Percentiles rank a stretch among this genome's conserved stretches.
Conservation (phyloP, 352 stramenopile genomes). For the Globisporangium nunn region DNA sequence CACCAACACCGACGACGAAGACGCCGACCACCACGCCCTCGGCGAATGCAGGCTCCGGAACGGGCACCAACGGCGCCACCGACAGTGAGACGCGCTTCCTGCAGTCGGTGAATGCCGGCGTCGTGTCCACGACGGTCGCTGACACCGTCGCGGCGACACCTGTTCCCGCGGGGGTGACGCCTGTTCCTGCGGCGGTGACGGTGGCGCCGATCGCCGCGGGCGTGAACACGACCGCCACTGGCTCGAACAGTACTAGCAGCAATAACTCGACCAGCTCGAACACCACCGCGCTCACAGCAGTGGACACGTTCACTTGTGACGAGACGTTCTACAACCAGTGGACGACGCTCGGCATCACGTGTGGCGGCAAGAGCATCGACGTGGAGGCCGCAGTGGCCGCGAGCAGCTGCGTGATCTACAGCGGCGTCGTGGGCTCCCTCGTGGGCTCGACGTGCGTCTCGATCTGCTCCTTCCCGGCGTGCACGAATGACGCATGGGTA, state of each 20-base stretch:
- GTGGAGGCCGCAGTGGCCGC: slow-evolving; percentile 41
- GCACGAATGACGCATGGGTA: slow-evolving; percentile 44
- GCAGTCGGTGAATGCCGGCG: slow-evolving; percentile 1
- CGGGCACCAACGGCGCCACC: slow-evolving; percentile 1
- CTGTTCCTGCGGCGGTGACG: slow-evolving; percentile 2
- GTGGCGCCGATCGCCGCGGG: background rate
- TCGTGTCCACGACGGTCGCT: background rate
- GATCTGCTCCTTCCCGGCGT: slow-evolving; percentile 73
- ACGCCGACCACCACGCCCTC: slow-evolving; percentile 2
- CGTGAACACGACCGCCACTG: slow-evolving; percentile 3
- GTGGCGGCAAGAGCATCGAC: slow-evolving; percentile 35
- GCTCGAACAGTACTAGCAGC: background rate
- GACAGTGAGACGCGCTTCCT: slow-evolving; percentile 2
- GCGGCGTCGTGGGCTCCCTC: slow-evolving; percentile 37
- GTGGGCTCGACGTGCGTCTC: slow-evolving; percentile 61
- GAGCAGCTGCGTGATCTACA: slow-evolving; percentile 73
- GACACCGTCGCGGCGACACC: background rate
- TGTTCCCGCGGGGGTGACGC: background rate
- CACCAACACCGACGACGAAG: slow-evolving; percentile 4
- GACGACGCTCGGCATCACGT: slow-evolving; percentile 60
- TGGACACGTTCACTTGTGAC: slow-evolving; percentile 56
- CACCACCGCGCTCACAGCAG: slow-evolving; percentile 12
- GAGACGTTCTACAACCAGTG: slow-evolving; percentile 76
- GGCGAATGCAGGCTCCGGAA: background rate
- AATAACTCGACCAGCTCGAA: slow-evolving; percentile 11